Evolutionary conservation across 441 rosid genomes (phyloP).

Genomic region (Kokia cookei): DNA sequence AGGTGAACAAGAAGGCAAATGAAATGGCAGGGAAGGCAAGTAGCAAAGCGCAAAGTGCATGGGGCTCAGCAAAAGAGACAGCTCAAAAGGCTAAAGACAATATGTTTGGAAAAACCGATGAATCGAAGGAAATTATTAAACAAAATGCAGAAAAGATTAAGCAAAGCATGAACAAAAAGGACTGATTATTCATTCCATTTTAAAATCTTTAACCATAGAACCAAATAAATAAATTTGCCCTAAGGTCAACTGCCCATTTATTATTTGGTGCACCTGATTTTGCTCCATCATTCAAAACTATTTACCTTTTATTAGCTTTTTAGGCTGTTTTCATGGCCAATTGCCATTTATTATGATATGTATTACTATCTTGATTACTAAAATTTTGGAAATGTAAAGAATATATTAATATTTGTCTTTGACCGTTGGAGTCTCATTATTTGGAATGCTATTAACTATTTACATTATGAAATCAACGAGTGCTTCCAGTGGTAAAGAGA

Average conservation of each 20-base stretch:
- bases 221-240: not conserved
- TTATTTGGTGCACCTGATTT: not conserved
- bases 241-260: not conserved
- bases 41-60: slow-evolving; percentile 9
- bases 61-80: slow-evolving; percentile 21
- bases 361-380: not conserved
- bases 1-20: slow-evolving; percentile 11
- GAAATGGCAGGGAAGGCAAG: not conserved
- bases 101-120: slow-evolving; percentile 13
- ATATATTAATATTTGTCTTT: too few relatives aligned
- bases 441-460: too few relatives aligned
- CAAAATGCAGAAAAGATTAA: slow-evolving; percentile 18
- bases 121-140: slow-evolving; percentile 13
- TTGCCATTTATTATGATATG: too few relatives aligned
- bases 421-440: too few relatives aligned
- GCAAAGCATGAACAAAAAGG: slow-evolving; percentile 20
- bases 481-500: too few relatives aligned
- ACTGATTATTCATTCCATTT: not conserved
- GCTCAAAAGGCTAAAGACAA: slow-evolving; percentile 22
- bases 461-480: too few relatives aligned
- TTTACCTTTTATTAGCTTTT: not conserved
- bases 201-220: not conserved
- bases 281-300: not conserved
- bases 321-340: not conserved
- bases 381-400: not conserved